phyloP scores from a whole-genome alignment of 2,329 filamentous ascomycete species.

The Fusarium devonianum region DNA sequence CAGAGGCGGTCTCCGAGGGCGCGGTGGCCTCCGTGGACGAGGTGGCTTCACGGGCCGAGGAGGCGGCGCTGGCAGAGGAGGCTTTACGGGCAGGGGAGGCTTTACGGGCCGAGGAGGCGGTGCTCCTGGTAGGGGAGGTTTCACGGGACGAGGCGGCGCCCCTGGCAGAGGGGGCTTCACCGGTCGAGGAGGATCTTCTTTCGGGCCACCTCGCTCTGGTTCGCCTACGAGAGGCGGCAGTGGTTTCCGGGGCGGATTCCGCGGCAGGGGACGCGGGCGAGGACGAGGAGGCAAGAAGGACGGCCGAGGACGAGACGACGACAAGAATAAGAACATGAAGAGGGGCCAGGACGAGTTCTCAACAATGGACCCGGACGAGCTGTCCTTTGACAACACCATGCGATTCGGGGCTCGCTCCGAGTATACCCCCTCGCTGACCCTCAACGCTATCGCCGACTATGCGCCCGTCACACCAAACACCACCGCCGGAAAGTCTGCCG shows the following conservation, averaged over 20 bases:
- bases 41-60: conserved; percentile 3
- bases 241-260: conserved; percentile 28
- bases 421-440: conserved; percentile 47
- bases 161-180: conserved; percentile 16
- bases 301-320: conserved; percentile 29
- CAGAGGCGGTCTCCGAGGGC: conserved; percentile 37
- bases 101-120: conserved; percentile 4
- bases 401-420: conserved; percentile 45
- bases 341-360: conserved; percentile 39
- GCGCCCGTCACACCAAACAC: conserved; percentile 43
- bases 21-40: conserved; percentile 32
- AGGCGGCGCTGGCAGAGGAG: not conserved
- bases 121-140: conserved; percentile 12
- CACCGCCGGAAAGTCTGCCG: conserved; percentile 41
- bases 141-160: not conserved
- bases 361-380: conserved; percentile 44
- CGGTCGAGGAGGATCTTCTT: conserved; percentile 25
- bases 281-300: conserved; percentile 20
- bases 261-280: conserved; percentile 21
- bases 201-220: conserved; percentile 12
- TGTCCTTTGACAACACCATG: conserved; percentile 47
- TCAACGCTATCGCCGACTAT: conserved; percentile 43
- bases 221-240: conserved; percentile 31
- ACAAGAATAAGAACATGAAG: conserved; percentile 38
- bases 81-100: conserved; percentile 10